These are phyloP conservation scores for Pelargonium nanum DNA, from an alignment of 345 rosid genomes.

Conservation along the genomic window DNA sequence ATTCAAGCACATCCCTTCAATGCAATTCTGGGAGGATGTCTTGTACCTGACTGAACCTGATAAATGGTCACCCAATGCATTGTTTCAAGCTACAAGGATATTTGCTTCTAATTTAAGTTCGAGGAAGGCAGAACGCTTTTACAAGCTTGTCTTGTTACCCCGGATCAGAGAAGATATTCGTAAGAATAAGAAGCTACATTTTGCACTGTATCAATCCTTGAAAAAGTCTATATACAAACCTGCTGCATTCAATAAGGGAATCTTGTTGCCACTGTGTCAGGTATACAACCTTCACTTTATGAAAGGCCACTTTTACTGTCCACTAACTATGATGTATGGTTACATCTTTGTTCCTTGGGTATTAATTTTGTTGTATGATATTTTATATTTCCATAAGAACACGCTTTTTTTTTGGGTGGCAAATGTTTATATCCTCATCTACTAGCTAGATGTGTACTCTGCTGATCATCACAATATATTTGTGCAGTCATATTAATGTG, in stretches of 20 bases:
- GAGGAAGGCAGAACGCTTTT: slow-evolving; percentile 62
- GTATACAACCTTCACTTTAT: slow-evolving; percentile 21
- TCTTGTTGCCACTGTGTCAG: slow-evolving; percentile 80
- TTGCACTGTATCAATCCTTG: slow-evolving; percentile 68
- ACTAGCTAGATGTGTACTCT: too few relatives aligned
- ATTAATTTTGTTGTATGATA: not conserved
- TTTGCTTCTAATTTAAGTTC: slow-evolving; percentile 68
- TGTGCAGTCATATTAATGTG: too few relatives aligned
- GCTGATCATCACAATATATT: too few relatives aligned
- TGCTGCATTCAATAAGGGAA: slow-evolving; percentile 89
- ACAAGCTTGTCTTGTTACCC: slow-evolving; percentile 74
- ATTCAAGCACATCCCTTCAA: slow-evolving; percentile 60
- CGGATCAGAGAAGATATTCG: slow-evolving; percentile 82
- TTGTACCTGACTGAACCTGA: slow-evolving; percentile 82
- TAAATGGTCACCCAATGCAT: slow-evolving; percentile 90
- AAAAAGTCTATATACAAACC: slow-evolving; percentile 80
- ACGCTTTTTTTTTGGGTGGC: too few relatives aligned
- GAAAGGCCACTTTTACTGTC: not conserved
- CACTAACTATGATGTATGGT: not conserved
- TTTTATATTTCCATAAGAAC: not conserved
- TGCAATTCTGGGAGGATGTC: slow-evolving; percentile 77
- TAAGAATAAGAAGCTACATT: slow-evolving; percentile 75
- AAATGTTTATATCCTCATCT: not conserved
- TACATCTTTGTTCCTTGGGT: not conserved
- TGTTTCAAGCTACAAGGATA: slow-evolving; percentile 84